Evolutionary conservation across 805 yeast genomes (phyloP), one percentile per base, ranked within the genome.

Genomic region (Suhomyces faveliae): DNA sequence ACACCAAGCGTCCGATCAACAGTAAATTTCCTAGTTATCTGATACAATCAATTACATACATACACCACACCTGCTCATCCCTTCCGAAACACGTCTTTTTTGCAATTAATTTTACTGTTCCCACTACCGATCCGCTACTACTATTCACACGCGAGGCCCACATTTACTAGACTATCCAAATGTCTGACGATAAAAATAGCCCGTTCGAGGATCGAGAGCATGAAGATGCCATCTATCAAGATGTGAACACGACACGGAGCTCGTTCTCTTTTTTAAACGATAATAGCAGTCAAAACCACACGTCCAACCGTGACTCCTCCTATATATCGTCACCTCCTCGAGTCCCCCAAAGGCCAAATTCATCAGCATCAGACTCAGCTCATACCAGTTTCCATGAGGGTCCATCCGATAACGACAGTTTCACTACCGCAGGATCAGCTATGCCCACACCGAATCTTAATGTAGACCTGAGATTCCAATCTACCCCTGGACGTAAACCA

Each of bases 391-490:
- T 27, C 17, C 20, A 37, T 21, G 24, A 37, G 6, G 25, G 17
- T 2, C 22, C 40, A 4, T 37, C 40, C 11, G 43, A 41, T 25
- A 25, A 30, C 22, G 24, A 25, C 10, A 41, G 43, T 30, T 22
- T 17, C 25, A 17, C 41, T 20, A 42, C 37, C 15, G 35, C 23
- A 5, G 21, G 15, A 11, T 43, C 47, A 50, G 63, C 55, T 11
- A 42, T 62, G 33, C 71, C 72, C 2, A 59, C 68, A 1, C 66
- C 67, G 13, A 59, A 59, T 40, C 17, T 64, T 20, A 54, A 55
- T 27, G 46, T 51, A 5, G 62, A 56, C 17, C 48, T 13, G 19
- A 35, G 51, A 40, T 44, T 53, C 46, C 17, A 46, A 21, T 19
- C 29, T 10, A 43, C 51, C 35, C 40, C 56, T 2, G 52, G 50